A percentile compares a stretch with the other conserved stretches of the same genome.
Evolutionary conservation across 2,329 filamentous ascomycete species (phyloP).

Genomic region (Oidium heveae): DNA sequence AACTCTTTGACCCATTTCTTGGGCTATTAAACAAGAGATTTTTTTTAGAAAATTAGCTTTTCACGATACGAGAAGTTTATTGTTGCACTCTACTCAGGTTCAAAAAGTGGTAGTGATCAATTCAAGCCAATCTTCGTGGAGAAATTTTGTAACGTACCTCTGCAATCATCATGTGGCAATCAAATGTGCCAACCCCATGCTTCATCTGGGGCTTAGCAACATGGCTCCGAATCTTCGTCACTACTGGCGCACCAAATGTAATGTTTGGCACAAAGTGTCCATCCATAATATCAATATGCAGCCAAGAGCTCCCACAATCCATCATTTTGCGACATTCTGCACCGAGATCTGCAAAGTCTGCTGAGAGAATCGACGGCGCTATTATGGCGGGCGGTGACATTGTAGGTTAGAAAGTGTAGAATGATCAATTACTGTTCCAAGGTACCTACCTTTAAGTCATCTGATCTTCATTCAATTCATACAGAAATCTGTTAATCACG

Average conservation of each 20-base stretch:
- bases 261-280: slow-evolving; percentile 98
- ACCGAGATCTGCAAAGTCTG: slow-evolving; percentile 78
- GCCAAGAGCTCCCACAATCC: slow-evolving; percentile 66
- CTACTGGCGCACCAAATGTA: slow-evolving; percentile 85
- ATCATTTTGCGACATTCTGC: slow-evolving; percentile 73
- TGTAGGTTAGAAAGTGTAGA: too few species aligned
- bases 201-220: slow-evolving; percentile 48
- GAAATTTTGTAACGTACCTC: slow-evolving; percentile 32
- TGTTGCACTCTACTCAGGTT: too few species aligned
- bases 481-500: too few species aligned
- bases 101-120: too few species aligned
- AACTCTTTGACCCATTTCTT: slow-evolving; percentile 98
- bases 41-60: too few species aligned
- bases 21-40: slow-evolving; percentile 28
- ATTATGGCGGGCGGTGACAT: slow-evolving; percentile 91
- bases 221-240: slow-evolving; percentile 74
- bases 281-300: slow-evolving; percentile 92
- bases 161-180: slow-evolving; percentile 99
- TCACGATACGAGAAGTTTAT: too few species aligned
- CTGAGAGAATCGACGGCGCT: slow-evolving; percentile 90
- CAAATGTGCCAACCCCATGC: slow-evolving; percentile 72
- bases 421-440: too few species aligned
- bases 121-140: too few species aligned
- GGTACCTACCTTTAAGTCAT: too few species aligned
- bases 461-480: too few species aligned